Evolutionary conservation across 1,284 basidiomycete species (phyloP), one percentile per base, ranked within the genome.

Genomic region (Boletus semigastroideus): DNA sequence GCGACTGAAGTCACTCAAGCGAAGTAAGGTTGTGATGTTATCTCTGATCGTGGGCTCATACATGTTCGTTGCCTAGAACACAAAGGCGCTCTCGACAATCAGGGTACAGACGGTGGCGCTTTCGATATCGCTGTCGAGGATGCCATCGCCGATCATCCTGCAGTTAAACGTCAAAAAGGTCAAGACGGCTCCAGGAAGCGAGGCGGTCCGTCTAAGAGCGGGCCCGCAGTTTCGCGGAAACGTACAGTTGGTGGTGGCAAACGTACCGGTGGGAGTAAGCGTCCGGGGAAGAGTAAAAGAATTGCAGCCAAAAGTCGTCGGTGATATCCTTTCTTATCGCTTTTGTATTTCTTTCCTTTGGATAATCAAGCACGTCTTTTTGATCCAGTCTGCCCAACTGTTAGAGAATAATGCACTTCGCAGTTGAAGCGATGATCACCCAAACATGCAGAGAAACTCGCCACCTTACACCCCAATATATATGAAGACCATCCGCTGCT

Each of bases 121-220:
- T 94, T 94, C 64, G 91, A 93, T 59, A 79, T 94, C 52, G 88
- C 87, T 0, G 84, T 94, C 46, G 91, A 94, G 66, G 87, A 94
- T 59, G 92, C 90, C 13, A 83, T 93, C 55, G 75, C 87, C 19
- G 87, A 87, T 57, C 78, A 82, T n/a, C 83, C 87, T 3, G 70
- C 48, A n/a, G 37, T 79, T 3, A 88, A 90, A 63, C 84, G 84
- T 20, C 66, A 75, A 16, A 77, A 72, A 49, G 69, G 72, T 36
- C 67, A 70, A 45, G 69, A 67, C 5, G 41, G 43, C 5, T 8
- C 51, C 6, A 34, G 33, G 25, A 64, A 54, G 34, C 61, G 53
- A 34, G 38, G 53, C 2, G 56, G 56, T 33, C 56, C 55, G 6
- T 46, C 59, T 0, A 63, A 42, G n/a, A 41, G 38, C 10, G 52